Percentiles rank a stretch among this genome's conserved stretches.
phyloP scores from a whole-genome alignment of 108 stramenopile genomes.

The Nannochloropsis gaditana region DNA sequence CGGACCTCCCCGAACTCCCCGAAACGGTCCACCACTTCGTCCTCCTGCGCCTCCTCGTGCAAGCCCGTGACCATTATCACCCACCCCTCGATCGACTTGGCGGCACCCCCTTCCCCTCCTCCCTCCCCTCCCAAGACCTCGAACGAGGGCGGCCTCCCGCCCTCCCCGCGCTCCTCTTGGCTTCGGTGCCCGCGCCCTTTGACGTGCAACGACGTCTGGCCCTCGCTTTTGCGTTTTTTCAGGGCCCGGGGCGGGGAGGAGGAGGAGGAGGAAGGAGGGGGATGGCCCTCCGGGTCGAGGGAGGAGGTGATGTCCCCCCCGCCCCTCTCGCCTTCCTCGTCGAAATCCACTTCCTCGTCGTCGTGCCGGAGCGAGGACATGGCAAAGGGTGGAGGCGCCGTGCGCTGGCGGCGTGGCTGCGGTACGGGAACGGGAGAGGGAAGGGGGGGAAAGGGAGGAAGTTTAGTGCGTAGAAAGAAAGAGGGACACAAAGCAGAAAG shows the following conservation, averaged over 20 bases:
- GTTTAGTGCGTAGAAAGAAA: background rate
- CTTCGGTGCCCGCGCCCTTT: slow-evolving; percentile 16
- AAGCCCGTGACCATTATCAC: slow-evolving; percentile 39
- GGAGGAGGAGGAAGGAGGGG: no score
- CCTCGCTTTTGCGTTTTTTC: no score
- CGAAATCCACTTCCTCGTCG: background rate
- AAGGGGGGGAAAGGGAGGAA: background rate
- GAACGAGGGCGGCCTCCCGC: background rate
- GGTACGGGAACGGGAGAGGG: background rate
- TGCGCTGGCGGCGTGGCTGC: background rate
- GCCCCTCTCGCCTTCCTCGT: background rate
- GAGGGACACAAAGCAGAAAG: background rate
- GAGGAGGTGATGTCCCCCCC: no score
- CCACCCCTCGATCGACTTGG: slow-evolving; percentile 38
- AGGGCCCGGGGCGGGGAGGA: no score
- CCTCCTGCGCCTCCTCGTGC: slow-evolving; percentile 53
- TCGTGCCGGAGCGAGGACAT: background rate
- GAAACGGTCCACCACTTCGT: slow-evolving; percentile 51
- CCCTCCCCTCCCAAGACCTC: background rate
- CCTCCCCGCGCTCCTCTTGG: background rate
- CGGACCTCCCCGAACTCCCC: slow-evolving; percentile 51
- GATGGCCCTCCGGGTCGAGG: no score
- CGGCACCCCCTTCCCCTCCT: background rate
- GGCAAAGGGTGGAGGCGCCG: background rate
- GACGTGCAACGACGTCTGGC: background rate